Percentiles rank a stretch among this genome's conserved stretches.
These are phyloP conservation scores for Phytopythium kandeliae DNA, from an alignment of 352 stramenopile species.

Conservation along the genomic window DNA sequence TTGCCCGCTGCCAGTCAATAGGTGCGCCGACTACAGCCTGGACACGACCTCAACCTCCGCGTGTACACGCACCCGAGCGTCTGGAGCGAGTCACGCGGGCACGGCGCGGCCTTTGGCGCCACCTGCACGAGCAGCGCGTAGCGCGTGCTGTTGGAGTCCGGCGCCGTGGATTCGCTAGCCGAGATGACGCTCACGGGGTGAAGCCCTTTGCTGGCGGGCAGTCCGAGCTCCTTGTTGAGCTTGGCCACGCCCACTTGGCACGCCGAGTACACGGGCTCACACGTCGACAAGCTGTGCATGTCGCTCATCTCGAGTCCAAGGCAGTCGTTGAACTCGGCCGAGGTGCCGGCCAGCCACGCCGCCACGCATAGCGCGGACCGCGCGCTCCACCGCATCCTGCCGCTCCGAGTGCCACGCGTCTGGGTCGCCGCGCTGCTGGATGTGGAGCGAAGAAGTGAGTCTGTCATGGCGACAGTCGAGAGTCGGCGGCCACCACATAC, in stretches of 20 bases:
- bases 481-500: neutral
- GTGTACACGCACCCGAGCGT: neutral
- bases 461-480: neutral
- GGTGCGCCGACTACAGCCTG: neutral
- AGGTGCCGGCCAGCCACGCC: neutral
- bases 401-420: neutral
- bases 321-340: constrained; percentile 44
- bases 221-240: constrained; percentile 47
- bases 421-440: neutral
- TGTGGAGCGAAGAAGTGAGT: neutral
- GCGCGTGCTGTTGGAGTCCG: constrained; percentile 29
- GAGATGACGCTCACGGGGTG: constrained; percentile 58
- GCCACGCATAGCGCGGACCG: constrained; percentile 1
- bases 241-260: constrained; percentile 36
- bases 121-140: constrained; percentile 54
- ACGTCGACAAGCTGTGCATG: constrained; percentile 24
- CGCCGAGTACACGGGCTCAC: constrained; percentile 35
- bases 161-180: constrained; percentile 42
- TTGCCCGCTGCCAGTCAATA: neutral
- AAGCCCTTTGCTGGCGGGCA: constrained; percentile 12
- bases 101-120: constrained; percentile 46
- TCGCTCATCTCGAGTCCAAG: constrained; percentile 42
- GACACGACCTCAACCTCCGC: too few relatives aligned
- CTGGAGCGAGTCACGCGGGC: constrained; percentile 20
- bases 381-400: neutral